Conservation (phyloP, 106 monocot species). For the Dendrobium officinale region DNA sequence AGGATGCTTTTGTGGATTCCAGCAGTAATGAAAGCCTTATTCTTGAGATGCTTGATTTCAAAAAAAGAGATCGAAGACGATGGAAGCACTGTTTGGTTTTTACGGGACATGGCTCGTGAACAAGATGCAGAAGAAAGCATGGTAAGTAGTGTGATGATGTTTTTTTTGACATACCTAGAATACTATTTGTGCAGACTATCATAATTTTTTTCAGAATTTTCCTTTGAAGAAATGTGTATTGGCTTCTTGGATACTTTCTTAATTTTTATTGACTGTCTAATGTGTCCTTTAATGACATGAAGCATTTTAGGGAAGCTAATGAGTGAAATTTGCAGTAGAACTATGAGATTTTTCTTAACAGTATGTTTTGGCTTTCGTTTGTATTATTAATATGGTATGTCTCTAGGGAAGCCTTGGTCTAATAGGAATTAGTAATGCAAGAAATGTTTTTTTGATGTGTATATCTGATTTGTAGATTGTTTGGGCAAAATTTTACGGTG, state of each 20-base stretch:
- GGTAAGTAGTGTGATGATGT: conserved; percentile 20
- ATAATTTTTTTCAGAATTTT: background rate
- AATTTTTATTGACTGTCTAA: background rate
- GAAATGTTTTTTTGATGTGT: no score
- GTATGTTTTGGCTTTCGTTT: no score
- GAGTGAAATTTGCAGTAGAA: no score
- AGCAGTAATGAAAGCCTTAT: conserved; percentile 79
- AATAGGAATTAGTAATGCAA: no score
- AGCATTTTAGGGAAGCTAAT: no score
- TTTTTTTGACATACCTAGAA: background rate
- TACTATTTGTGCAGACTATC: no score
- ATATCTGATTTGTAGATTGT: no score
- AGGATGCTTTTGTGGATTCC: conserved; percentile 83
- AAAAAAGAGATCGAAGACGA: conserved; percentile 59
- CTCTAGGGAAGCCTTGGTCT: no score
- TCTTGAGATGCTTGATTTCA: conserved; percentile 77
- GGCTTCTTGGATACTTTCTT: background rate
- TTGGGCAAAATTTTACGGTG: no score
- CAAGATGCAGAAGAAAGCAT: conserved; percentile 64
- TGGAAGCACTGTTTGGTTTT: conserved; percentile 74
- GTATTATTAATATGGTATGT: no score
- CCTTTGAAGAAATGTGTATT: background rate
- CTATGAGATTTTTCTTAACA: no score
- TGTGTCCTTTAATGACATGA: no score
- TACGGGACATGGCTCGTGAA: conserved; percentile 65